Conservation (phyloP, 2,329 filamentous ascomycete species). For the Neonectria hederae region DNA sequence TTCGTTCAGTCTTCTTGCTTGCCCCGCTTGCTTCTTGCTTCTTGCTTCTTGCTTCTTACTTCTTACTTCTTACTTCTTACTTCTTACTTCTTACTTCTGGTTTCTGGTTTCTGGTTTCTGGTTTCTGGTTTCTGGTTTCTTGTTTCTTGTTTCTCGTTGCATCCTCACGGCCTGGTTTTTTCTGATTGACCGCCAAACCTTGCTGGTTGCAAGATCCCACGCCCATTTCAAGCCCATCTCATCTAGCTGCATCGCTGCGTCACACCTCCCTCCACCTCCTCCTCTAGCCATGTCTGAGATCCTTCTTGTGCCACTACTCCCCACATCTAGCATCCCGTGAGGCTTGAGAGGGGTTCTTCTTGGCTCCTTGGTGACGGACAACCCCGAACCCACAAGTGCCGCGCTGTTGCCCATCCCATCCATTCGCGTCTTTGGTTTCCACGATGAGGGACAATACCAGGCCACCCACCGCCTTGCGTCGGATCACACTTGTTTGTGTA, state of each 20-base stretch:
- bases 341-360: neutral
- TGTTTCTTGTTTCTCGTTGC: neutral
- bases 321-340: neutral
- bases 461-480: neutral
- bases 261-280: neutral
- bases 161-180: neutral
- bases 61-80: too few species aligned
- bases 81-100: too few species aligned
- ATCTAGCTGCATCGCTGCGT: slow-evolving; percentile 2
- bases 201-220: neutral
- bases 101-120: too few species aligned
- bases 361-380: neutral
- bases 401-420: neutral
- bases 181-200: neutral
- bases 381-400: neutral
- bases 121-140: too few species aligned
- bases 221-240: neutral
- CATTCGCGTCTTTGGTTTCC: neutral
- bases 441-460: neutral
- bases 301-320: neutral
- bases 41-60: neutral
- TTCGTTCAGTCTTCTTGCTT: neutral
- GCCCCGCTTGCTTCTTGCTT: neutral
- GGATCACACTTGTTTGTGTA: neutral
- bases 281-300: neutral